These are phyloP conservation scores for Raffaelea arxii DNA, from an alignment of 2,329 filamentous ascomycete genomes.

Conservation along the genomic window DNA sequence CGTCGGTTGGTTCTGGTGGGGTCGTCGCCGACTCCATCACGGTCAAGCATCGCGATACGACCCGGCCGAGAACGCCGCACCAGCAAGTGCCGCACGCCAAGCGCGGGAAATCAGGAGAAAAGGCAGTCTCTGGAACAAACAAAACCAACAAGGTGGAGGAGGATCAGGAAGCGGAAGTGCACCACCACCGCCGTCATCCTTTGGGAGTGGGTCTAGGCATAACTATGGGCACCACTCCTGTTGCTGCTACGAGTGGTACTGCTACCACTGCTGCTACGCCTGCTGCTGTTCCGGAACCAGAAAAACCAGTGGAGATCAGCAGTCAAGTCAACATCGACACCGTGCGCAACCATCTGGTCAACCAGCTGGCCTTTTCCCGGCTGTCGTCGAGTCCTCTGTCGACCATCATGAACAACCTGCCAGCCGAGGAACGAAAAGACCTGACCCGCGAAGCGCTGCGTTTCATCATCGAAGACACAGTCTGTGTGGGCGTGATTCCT, in stretches of 20 bases:
- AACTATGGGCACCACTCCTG: slow-evolving; percentile 10
- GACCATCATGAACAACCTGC: slow-evolving; percentile 79
- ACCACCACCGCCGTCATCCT: background rate
- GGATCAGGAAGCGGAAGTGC: too few relatives aligned
- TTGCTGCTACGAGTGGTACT: too few relatives aligned
- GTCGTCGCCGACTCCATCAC: background rate
- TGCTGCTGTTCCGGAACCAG: background rate
- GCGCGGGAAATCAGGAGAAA: too few relatives aligned
- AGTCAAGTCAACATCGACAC: slow-evolving; percentile 27
- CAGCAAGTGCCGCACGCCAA: too few relatives aligned
- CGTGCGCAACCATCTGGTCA: slow-evolving; percentile 79
- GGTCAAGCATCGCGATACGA: background rate
- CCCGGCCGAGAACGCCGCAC: background rate
- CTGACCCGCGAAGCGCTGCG: slow-evolving; percentile 57
- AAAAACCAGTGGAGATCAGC: slow-evolving; percentile 5
- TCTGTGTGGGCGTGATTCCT: slow-evolving; percentile 78
- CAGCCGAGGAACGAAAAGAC: slow-evolving; percentile 49
- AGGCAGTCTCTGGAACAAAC: background rate
- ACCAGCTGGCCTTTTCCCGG: slow-evolving; percentile 91
- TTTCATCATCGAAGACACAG: slow-evolving; percentile 59
- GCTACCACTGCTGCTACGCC: too few relatives aligned
- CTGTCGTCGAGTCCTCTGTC: slow-evolving; percentile 86
- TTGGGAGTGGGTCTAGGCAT: slow-evolving; percentile 14
- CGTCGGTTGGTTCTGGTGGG: slow-evolving; percentile 7
- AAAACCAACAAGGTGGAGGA: too few relatives aligned